Percentiles rank a stretch among this genome's conserved stretches.
phyloP scores from a whole-genome alignment of 2,329 filamentous ascomycete species.

The Sphaerulina vaccinii region DNA sequence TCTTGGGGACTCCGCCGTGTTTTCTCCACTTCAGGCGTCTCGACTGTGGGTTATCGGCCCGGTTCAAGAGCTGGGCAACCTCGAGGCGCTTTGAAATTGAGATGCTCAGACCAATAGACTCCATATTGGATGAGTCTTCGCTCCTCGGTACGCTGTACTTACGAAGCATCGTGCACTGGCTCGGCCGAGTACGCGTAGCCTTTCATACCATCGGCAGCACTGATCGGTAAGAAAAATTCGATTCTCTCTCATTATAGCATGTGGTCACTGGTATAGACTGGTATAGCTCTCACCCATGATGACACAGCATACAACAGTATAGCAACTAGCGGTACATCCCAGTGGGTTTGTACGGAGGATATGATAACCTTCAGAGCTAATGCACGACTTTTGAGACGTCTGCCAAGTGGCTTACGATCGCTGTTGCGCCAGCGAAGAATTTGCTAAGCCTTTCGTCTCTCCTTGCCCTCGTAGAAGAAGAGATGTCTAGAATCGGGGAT shows the following conservation, averaged over 20 bases:
- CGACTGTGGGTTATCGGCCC: constrained; percentile 12
- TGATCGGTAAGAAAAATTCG: not conserved
- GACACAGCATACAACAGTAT: too few relatives aligned
- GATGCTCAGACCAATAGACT: not conserved
- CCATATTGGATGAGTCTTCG: not conserved
- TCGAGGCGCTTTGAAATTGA: constrained; percentile 5
- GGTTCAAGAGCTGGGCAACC: constrained; percentile 5
- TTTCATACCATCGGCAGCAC: not conserved
- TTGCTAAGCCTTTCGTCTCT: constrained; percentile 10
- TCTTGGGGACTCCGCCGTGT: constrained; percentile 5
- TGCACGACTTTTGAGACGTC: not conserved
- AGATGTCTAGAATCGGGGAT: too few relatives aligned
- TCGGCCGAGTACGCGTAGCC: not conserved
- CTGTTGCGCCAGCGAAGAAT: constrained; percentile 6
- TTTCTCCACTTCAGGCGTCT: constrained; percentile 3
- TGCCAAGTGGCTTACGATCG: constrained; percentile 1
- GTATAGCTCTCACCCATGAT: too few relatives aligned
- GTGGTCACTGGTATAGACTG: too few relatives aligned
- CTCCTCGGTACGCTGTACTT: not conserved
- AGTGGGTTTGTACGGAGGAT: constrained; percentile 1
- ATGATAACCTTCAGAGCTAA: not conserved
- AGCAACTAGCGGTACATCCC: too few relatives aligned
- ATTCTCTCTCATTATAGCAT: too few relatives aligned
- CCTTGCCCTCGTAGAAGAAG: too few relatives aligned
- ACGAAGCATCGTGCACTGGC: not conserved